phyloP scores from a whole-genome alignment of 1,139 yeast species.

The Hyphopichia burtonii region DNA sequence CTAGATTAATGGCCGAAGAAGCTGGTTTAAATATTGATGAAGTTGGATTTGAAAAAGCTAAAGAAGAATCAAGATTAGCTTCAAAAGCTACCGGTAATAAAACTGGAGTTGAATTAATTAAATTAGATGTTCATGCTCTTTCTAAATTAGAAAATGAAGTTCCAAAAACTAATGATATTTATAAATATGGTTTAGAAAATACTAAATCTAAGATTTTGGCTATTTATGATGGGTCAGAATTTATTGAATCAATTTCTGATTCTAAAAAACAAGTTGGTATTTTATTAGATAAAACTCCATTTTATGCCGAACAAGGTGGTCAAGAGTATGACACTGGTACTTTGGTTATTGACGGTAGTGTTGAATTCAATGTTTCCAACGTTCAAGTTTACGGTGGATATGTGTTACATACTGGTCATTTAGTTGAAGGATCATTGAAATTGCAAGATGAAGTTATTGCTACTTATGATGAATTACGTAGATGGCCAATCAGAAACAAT shows the following conservation, averaged over 20 bases:
- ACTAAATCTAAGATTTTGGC: constrained; percentile 65
- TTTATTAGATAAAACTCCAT: constrained; percentile 83
- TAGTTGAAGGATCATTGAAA: constrained; percentile 71
- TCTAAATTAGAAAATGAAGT: constrained; percentile 63
- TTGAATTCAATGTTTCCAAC: constrained; percentile 86
- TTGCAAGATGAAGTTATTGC: constrained; percentile 77
- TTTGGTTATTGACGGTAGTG: constrained; percentile 79
- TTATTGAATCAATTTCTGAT: constrained; percentile 47
- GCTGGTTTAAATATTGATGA: constrained; percentile 93
- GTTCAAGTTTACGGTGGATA: constrained; percentile 94
- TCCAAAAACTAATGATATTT: constrained; percentile 79
- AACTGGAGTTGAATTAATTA: constrained; percentile 59
- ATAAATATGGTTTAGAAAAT: constrained; percentile 68
- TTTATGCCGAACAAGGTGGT: constrained; percentile 99
- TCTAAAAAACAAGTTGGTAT: constrained; percentile 67
- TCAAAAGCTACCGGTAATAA: constrained; percentile 81
- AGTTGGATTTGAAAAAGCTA: constrained; percentile 86
- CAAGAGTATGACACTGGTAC: constrained; percentile 96
- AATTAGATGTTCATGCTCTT: constrained; percentile 87
- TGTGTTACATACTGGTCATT: constrained; percentile 88
- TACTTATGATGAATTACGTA: constrained; percentile 86
- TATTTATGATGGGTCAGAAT: constrained; percentile 66
- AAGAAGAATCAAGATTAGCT: constrained; percentile 86
- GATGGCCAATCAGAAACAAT: constrained; percentile 96
- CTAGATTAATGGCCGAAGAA: constrained; percentile 98